phyloP scores from a whole-genome alignment of 2,329 filamentous ascomycete genomes.

The Harringtonia lauricola region DNA sequence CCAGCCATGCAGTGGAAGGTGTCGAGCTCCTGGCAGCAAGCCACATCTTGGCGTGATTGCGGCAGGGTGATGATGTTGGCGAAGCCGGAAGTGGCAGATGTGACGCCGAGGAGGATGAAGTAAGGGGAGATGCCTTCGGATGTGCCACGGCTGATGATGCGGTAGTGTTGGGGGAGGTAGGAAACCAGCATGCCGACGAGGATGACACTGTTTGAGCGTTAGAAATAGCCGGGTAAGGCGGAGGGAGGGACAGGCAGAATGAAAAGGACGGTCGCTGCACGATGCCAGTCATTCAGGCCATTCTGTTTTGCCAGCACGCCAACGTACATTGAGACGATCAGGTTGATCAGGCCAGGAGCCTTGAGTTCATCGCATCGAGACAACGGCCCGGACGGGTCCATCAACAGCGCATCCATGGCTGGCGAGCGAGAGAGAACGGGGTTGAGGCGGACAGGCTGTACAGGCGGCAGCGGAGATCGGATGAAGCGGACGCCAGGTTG shows the following conservation, averaged over 20 bases:
- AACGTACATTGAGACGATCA: constrained; percentile 45
- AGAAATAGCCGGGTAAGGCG: not conserved
- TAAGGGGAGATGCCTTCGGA: constrained; percentile 94
- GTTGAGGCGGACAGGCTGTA: not conserved
- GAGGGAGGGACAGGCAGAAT: no score
- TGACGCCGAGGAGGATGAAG: constrained; percentile 88
- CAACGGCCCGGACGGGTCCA: constrained; percentile 15
- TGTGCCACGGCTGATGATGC: constrained; percentile 75
- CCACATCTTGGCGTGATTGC: constrained; percentile 71
- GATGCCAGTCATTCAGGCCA: no score
- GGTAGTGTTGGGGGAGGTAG: constrained; percentile 88
- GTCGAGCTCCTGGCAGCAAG: constrained; percentile 74
- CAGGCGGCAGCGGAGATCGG: not conserved
- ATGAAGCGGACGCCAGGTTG: no score
- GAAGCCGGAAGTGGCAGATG: constrained; percentile 78
- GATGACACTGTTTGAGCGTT: constrained; percentile 45
- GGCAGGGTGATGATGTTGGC: constrained; percentile 86
- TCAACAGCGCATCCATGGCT: constrained; percentile 21
- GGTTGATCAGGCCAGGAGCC: constrained; percentile 40
- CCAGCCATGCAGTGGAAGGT: constrained; percentile 76
- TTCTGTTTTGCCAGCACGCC: no score
- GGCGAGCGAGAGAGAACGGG: not conserved
- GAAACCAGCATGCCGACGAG: constrained; percentile 82
- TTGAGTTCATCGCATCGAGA: constrained; percentile 39
- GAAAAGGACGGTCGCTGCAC: no score